Evolutionary conservation across 1,139 yeast genomes (phyloP).

Genomic region (Barnettozyma hawaiiensis): DNA sequence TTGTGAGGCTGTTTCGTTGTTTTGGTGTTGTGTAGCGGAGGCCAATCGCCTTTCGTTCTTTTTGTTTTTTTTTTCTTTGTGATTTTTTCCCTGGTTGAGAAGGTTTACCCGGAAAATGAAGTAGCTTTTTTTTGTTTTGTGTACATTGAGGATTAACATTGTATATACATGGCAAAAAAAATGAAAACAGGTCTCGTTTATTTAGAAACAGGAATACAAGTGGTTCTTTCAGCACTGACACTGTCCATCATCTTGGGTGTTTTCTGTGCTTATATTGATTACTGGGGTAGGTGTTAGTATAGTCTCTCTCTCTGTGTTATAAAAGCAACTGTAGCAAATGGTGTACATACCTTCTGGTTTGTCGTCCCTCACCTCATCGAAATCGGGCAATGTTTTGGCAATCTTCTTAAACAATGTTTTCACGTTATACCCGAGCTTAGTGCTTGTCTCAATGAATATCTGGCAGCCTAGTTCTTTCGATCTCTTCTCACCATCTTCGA

Average conservation of each 20-base stretch:
- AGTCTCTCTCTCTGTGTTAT: neutral
- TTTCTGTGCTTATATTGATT: conserved; percentile 23
- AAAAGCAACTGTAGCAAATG: neutral
- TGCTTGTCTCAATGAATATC: conserved; percentile 86
- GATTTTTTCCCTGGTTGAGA: neutral
- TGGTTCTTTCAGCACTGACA: conserved; percentile 21
- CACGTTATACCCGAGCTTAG: conserved; percentile 92
- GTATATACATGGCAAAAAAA: neutral
- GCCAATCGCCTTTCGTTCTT: too few relatives aligned
- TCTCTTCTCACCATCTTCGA: conserved; percentile 73
- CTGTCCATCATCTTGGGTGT: conserved; percentile 19
- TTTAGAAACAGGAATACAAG: neutral
- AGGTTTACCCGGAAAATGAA: neutral
- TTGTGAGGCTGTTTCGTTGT: neutral
- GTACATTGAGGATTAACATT: neutral
- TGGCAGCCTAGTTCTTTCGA: conserved; percentile 75
- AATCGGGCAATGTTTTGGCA: conserved; percentile 87
- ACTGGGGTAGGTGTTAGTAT: conserved; percentile 15
- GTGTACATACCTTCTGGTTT: conserved; percentile 36
- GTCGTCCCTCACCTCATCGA: conserved; percentile 43
- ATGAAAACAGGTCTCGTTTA: neutral
- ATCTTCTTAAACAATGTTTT: conserved; percentile 83
- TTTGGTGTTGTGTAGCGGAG: neutral
- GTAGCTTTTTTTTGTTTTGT: neutral
- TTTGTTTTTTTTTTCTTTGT: neutral